Percentiles rank a stretch among this genome's conserved stretches.
These are phyloP conservation scores for Strobilomyces confusus DNA, from an alignment of 768 basidiomycete genomes.

Conservation along the genomic window DNA sequence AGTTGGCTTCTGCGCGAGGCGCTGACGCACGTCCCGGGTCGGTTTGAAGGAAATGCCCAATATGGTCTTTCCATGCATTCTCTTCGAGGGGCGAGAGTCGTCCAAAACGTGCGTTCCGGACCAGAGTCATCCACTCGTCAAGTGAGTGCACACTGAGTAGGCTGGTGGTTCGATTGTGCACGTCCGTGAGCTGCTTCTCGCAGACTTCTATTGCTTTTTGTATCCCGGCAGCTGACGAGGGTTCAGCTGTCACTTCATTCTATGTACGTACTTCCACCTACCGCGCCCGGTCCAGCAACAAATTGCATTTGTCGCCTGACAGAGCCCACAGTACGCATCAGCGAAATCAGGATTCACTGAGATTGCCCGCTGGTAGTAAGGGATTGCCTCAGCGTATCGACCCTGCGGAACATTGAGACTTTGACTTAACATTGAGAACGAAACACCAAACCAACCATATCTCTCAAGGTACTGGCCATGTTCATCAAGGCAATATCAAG, in stretches of 20 bases:
- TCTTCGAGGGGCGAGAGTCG: conserved; percentile 25
- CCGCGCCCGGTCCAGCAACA: conserved; percentile 44
- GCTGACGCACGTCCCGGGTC: conserved; percentile 15
- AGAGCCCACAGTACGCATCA: conserved; percentile 48
- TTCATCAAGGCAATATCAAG: conserved; percentile 51
- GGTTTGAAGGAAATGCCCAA: conserved; percentile 29
- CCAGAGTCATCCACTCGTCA: conserved; percentile 36
- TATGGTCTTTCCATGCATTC: conserved; percentile 29
- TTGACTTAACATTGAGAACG: neutral
- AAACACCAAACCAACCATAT: conserved; percentile 31
- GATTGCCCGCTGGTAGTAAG: conserved; percentile 44
- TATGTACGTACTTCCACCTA: conserved; percentile 13
- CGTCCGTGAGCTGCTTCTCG: conserved; percentile 34
- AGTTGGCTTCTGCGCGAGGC: conserved; percentile 38
- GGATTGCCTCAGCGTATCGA: conserved; percentile 40
- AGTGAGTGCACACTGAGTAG: conserved; percentile 25
- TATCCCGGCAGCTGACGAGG: conserved; percentile 31
- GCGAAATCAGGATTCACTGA: conserved; percentile 39
- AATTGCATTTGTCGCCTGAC: conserved; percentile 41
- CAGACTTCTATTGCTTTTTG: conserved; percentile 35
- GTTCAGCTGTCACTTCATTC: conserved; percentile 7
- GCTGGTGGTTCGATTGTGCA: conserved; percentile 30
- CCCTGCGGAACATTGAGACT: conserved; percentile 26
- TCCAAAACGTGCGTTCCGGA: conserved; percentile 28
- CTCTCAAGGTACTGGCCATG: conserved; percentile 49